Evolutionary conservation across 306 rosid genomes (phyloP).

Genomic region (Myrica gale): DNA sequence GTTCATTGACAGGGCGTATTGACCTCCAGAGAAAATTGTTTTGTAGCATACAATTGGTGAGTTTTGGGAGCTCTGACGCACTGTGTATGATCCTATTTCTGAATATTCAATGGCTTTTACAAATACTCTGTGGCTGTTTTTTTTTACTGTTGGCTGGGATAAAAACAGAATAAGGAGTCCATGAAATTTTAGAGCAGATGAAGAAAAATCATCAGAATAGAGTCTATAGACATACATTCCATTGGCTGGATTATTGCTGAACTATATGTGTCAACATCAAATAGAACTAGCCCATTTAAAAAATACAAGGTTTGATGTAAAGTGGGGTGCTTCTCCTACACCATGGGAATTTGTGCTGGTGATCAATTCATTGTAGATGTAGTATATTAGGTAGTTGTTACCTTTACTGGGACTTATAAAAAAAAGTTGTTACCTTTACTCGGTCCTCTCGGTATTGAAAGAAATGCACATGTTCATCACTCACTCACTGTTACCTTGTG

Average conservation of each 20-base stretch:
- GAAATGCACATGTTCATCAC: not conserved
- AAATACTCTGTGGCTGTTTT: conserved; percentile 1
- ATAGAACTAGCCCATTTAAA: not conserved
- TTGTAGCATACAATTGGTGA: conserved; percentile 93
- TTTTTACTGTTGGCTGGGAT: not conserved
- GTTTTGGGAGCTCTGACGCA: conserved; percentile 30
- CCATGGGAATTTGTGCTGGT: not conserved
- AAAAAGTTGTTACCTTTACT: not conserved
- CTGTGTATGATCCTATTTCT: conserved; percentile 25
- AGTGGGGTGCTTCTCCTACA: no score
- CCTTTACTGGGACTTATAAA: not conserved
- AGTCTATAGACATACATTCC: not conserved
- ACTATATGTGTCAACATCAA: no score
- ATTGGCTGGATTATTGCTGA: not conserved
- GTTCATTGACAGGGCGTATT: conserved; percentile 65
- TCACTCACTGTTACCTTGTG: not conserved
- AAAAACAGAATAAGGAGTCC: not conserved
- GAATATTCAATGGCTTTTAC: conserved; percentile 17
- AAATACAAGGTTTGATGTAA: not conserved
- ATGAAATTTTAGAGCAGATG: not conserved
- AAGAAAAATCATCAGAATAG: not conserved
- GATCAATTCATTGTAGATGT: not conserved
- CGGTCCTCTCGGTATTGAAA: not conserved
- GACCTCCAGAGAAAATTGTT: conserved; percentile 92
- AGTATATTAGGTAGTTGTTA: not conserved